These are phyloP conservation scores for Kurtzmaniella quercitrusa DNA, from an alignment of 1,139 yeast species.

Conservation along the genomic window DNA sequence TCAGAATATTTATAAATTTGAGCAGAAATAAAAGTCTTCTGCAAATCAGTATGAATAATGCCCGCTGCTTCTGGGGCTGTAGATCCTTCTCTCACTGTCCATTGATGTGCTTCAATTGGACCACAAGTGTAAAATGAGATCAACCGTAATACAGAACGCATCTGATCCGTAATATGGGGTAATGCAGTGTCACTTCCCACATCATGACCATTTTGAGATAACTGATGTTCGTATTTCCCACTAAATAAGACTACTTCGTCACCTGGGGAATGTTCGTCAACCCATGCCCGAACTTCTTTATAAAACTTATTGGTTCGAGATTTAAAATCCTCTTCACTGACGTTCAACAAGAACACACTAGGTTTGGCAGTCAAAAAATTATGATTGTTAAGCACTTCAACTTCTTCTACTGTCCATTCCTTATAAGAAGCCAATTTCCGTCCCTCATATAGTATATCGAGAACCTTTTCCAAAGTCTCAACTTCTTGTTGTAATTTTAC, in stretches of 20 bases:
- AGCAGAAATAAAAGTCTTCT: constrained; percentile 47
- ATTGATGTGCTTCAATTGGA: constrained; percentile 82
- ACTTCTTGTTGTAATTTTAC: constrained; percentile 38
- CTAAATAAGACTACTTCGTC: constrained; percentile 56
- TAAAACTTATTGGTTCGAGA: constrained; percentile 43
- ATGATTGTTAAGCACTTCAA: constrained; percentile 52
- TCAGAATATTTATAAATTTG: constrained; percentile 44
- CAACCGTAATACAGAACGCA: constrained; percentile 66
- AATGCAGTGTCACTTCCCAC: constrained; percentile 32
- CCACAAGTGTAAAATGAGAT: constrained; percentile 86
- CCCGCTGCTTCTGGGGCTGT: constrained; percentile 91
- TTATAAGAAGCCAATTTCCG: constrained; percentile 40
- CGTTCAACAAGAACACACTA: constrained; percentile 58
- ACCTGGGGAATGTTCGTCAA: constrained; percentile 48
- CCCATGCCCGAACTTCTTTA: constrained; percentile 47
- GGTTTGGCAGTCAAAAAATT: constrained; percentile 72
- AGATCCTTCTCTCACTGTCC: constrained; percentile 83
- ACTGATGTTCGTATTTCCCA: constrained; percentile 53
- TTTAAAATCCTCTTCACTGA: constrained; percentile 51
- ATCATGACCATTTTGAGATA: constrained; percentile 16
- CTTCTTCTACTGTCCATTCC: constrained; percentile 53
- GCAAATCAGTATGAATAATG: constrained; percentile 68
- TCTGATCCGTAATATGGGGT: constrained; percentile 47
- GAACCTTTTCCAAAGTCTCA: constrained; percentile 43
- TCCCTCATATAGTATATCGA: constrained; percentile 56